phyloP scores from a whole-genome alignment of 2,329 filamentous ascomycete genomes.

The Plenodomus biglobosus region DNA sequence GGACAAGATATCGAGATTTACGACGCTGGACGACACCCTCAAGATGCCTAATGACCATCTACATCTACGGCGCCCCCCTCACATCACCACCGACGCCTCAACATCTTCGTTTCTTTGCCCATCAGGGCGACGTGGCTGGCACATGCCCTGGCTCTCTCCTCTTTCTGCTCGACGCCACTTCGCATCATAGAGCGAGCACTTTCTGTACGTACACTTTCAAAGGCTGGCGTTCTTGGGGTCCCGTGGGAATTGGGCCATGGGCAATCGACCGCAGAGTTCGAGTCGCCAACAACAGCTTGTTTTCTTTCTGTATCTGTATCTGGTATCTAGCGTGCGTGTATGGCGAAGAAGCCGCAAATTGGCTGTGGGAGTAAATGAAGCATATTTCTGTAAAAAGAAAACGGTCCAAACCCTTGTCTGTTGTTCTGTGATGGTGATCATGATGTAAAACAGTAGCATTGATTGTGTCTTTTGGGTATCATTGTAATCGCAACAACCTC shows the following conservation, averaged over 20 bases:
- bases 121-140: not conserved
- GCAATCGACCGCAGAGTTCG: conserved; percentile 3
- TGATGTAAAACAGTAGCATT: not conserved
- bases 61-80: conserved; percentile 24
- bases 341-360: conserved; percentile 2
- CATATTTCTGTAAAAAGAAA: conserved; percentile 13
- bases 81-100: conserved; percentile 25
- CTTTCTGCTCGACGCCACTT: not conserved
- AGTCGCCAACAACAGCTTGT: conserved; percentile 28
- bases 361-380: conserved; percentile 21
- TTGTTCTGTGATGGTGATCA: not conserved
- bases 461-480: not conserved
- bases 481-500: not conserved
- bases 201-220: conserved; percentile 25
- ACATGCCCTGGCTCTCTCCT: not conserved
- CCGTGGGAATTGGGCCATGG: conserved; percentile 16
- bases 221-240: conserved; percentile 23
- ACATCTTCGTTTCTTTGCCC: conserved; percentile 23
- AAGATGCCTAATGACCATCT: conserved; percentile 41
- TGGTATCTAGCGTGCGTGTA: conserved; percentile 32
- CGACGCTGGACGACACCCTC: conserved; percentile 46
- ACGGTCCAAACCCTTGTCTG: not conserved
- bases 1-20: conserved; percentile 38
- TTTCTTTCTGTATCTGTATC: conserved; percentile 40
- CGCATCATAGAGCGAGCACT: conserved; percentile 8